A percentile compares a stretch with the other conserved stretches of the same genome.
Conservation (phyloP, 2,329 filamentous ascomycete genomes). For the Neonectria coccinea region DNA sequence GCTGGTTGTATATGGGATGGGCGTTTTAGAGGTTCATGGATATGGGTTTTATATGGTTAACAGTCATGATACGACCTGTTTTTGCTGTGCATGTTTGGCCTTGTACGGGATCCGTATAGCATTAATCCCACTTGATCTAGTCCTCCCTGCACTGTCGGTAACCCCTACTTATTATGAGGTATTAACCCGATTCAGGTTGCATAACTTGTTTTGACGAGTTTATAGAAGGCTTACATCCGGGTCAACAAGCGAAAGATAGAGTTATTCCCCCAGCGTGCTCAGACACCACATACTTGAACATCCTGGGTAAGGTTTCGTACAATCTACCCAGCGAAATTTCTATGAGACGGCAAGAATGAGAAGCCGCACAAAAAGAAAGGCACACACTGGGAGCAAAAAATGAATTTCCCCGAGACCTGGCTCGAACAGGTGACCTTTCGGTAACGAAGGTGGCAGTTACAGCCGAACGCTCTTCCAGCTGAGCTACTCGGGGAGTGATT, state of each 20-base stretch:
- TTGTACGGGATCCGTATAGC: neutral
- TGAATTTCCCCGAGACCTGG: conserved; percentile 27
- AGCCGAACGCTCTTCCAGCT: conserved; percentile 33
- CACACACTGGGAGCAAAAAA: neutral
- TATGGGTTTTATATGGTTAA: neutral
- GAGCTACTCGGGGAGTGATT: conserved; percentile 28
- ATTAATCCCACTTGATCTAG: no score
- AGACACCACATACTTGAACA: no score
- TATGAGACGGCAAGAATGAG: neutral
- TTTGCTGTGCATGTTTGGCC: neutral
- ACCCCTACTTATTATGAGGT: no score
- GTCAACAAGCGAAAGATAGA: no score
- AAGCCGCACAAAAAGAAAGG: neutral
- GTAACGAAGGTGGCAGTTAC: conserved; percentile 27
- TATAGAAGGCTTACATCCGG: no score
- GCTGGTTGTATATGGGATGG: neutral
- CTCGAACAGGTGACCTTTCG: conserved; percentile 33
- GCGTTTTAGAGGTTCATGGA: conserved; percentile 9
- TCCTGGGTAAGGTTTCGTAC: neutral
- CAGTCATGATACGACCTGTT: neutral
- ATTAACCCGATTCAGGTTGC: no score
- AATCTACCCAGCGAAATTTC: neutral
- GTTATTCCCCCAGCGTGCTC: no score
- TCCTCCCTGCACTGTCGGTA: no score
- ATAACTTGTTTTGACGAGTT: no score